Evolutionary conservation across 2,329 filamentous ascomycete species (phyloP).

Genomic region (Fusarium avenaceum): DNA sequence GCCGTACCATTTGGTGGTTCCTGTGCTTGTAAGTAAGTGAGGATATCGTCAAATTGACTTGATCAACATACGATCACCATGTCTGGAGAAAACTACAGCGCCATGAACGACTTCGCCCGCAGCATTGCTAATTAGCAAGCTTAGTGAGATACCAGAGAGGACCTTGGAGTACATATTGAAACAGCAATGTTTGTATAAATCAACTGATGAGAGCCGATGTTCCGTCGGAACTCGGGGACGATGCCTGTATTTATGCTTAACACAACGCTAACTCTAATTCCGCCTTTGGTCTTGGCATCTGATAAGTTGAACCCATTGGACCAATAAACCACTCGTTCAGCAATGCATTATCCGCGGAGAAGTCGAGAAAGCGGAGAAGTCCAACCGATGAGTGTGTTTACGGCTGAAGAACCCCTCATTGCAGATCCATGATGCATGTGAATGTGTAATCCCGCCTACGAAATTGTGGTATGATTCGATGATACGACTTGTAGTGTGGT

Average conservation of each 20-base stretch:
- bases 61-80: constrained; percentile 52
- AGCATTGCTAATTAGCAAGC: constrained; percentile 15
- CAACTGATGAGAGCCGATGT: not conserved
- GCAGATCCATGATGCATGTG: too few relatives aligned
- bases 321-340: constrained; percentile 4
- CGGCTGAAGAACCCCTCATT: not conserved
- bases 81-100: constrained; percentile 53
- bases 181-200: not conserved
- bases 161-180: constrained; percentile 16
- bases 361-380: not conserved
- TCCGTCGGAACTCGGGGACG: constrained; percentile 1
- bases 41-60: not conserved
- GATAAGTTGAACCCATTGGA: not conserved
- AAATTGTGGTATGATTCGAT: not conserved
- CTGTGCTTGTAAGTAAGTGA: constrained; percentile 38
- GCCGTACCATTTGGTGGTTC: constrained; percentile 54
- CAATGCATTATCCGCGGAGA: not conserved
- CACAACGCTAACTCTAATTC: constrained; percentile 5
- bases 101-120: constrained; percentile 53
- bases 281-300: constrained; percentile 5
- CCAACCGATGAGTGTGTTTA: not conserved
- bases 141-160: constrained; percentile 10
- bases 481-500: not conserved
- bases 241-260: constrained; percentile 35
- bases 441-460: too few relatives aligned